Evolutionary conservation across 2,329 filamentous ascomycete genomes (phyloP), one percentile per base, ranked within the genome.

Genomic region (Aspergillus amoenus): DNA sequence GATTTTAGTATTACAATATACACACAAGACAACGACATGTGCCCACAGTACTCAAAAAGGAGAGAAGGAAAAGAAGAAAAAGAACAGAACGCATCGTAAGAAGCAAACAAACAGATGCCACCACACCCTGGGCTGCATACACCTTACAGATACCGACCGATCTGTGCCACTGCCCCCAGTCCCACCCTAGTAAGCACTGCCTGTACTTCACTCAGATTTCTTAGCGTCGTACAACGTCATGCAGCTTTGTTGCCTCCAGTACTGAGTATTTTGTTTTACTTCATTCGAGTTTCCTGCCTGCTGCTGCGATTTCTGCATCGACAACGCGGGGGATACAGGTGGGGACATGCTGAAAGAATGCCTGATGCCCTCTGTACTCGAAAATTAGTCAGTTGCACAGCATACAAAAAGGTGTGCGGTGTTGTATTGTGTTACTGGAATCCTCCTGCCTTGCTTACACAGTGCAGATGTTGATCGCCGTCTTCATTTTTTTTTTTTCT

Each of bases 151-250:
- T 30, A 42, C n/a, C 5, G n/a, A 22, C 41, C 41, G 41, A 43
- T 43, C 41, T 43, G 18, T 37, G 12, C 34, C 34, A 30, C 27
- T 30, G 27, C 8, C 27, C 27, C 8, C 27, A 30, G 27, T 21
- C 11, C 41, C 41, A 9, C 17, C 41, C 7, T 9, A 43, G 17
- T 21, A 22, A 43, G 41, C 41, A 43, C 41, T 22, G 11, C 40
- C 3, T 18, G 11, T 3, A 42, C 18, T 18, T 8, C 17, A 22
- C 4, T 22, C 22, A 21, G 22, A 30, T 27, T 30, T 5, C 43
- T 9, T 46, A 37, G 50, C 12, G 58, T 62, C 56, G 52, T 59
- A 61, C 62, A 43, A 24, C 58, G 58, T 58, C 49, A 59, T 64
- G 60, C 60, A 52, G 54, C 42, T 30, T 18, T 54, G 57, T 45